Evolutionary conservation across 768 basidiomycete species (phyloP).

Genomic region (Dentipellis fragilis): DNA sequence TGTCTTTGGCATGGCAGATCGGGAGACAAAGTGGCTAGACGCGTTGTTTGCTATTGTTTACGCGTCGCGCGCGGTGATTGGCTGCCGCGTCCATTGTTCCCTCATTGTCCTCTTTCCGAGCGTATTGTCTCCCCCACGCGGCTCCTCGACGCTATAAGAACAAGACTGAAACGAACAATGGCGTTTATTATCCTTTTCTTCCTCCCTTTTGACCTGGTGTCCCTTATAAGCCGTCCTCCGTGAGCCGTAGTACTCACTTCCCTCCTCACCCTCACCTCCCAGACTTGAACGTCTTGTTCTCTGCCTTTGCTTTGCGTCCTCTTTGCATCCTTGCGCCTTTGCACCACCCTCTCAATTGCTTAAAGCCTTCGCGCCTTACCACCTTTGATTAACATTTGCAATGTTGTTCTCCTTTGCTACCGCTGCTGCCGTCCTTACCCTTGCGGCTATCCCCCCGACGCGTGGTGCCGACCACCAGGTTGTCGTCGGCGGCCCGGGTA

Average conservation of each 20-base stretch:
- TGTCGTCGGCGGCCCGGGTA: constrained; percentile 36
- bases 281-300: background rate
- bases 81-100: background rate
- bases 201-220: constrained; percentile 9
- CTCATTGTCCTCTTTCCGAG: constrained; percentile 2
- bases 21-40: background rate
- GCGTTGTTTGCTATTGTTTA: background rate
- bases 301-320: too few relatives aligned
- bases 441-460: constrained; percentile 24
- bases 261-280: background rate
- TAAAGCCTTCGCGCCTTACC: background rate
- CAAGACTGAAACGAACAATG: background rate
- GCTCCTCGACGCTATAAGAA: constrained; percentile 4
- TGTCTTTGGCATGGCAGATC: background rate
- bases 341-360: background rate
- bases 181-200: background rate
- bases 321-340: background rate
- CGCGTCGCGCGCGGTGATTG: background rate
- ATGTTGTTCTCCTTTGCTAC: constrained; percentile 15
- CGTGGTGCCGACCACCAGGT: constrained; percentile 31
- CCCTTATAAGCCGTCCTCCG: background rate
- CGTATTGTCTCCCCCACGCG: background rate
- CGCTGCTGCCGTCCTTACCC: constrained; percentile 13
- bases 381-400: background rate
- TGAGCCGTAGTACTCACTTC: background rate